These are phyloP conservation scores for Symbiotaphrina buchneri DNA, from an alignment of 495 filamentous ascomycete genomes.

Conservation along the genomic window DNA sequence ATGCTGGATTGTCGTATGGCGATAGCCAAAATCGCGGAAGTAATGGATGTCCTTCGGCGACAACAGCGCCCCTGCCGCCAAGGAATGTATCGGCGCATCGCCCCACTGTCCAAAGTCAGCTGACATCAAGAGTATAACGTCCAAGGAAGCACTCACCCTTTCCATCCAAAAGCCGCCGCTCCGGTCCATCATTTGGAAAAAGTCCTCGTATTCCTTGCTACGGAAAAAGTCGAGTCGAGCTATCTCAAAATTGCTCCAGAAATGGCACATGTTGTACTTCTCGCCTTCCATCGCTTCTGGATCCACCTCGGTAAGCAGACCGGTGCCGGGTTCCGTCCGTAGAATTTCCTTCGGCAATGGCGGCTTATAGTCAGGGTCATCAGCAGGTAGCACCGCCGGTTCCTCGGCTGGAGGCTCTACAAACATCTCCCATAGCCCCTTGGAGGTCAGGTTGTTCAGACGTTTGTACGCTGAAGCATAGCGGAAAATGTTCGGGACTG, in stretches of 20 bases:
- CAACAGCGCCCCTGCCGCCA: constrained; percentile 79
- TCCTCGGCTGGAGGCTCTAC: constrained; percentile 39
- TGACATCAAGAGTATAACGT: too few relatives aligned
- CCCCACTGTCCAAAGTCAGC: too few relatives aligned
- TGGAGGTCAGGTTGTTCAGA: constrained; percentile 68
- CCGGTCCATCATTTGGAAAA: constrained; percentile 98
- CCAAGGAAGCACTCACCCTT: constrained; percentile 35
- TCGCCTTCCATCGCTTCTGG: constrained; percentile 92
- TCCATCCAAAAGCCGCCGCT: constrained; percentile 99
- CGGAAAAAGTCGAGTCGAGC: constrained; percentile 86
- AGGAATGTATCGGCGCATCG: constrained; percentile 95
- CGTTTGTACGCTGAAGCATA: constrained; percentile 99
- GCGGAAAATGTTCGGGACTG: constrained; percentile 95
- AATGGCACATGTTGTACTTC: constrained; percentile 99
- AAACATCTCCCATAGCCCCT: constrained; percentile 99
- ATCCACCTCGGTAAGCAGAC: constrained; percentile 58
- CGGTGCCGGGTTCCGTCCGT: constrained; percentile 48
- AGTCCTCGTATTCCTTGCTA: constrained; percentile 89
- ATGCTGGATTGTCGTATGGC: constrained; percentile 97
- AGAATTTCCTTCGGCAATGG: constrained; percentile 70
- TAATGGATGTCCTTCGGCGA: constrained; percentile 78
- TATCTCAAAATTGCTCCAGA: constrained; percentile 99
- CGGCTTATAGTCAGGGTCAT: constrained; percentile 44
- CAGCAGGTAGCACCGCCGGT: constrained; percentile 22
- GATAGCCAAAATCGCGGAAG: constrained; percentile 97